These are phyloP conservation scores for Phytophthora hybrid DNA, from an alignment of 352 stramenopile species.

Conservation along the genomic window DNA sequence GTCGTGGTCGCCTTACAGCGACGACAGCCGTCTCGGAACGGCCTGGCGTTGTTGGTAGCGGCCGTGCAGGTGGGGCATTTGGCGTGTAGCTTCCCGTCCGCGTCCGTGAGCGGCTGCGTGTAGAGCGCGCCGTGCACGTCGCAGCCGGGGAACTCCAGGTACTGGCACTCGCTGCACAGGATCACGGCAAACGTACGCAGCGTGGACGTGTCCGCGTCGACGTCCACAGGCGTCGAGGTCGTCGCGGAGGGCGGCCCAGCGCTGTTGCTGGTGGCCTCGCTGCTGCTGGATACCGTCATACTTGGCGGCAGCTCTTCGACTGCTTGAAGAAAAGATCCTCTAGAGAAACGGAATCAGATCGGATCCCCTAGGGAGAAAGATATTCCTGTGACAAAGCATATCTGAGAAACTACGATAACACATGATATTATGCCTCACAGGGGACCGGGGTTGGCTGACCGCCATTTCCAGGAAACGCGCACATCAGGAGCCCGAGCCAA, in stretches of 20 bases:
- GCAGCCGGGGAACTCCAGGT: slow-evolving; percentile 89
- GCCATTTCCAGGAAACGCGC: slow-evolving; percentile 23
- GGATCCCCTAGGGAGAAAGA: background rate
- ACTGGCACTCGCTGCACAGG: slow-evolving; percentile 83
- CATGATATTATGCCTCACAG: slow-evolving; percentile 16
- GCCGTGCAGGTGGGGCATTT: slow-evolving; percentile 87
- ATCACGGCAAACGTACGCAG: slow-evolving; percentile 85
- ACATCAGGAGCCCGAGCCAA: background rate
- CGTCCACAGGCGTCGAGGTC: background rate
- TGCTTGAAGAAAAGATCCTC: slow-evolving; percentile 28
- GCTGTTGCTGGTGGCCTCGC: slow-evolving; percentile 22
- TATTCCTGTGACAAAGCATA: slow-evolving; percentile 1
- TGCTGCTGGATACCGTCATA: slow-evolving; percentile 64
- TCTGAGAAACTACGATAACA: background rate
- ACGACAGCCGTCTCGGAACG: slow-evolving; percentile 86
- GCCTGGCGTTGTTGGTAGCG: slow-evolving; percentile 84
- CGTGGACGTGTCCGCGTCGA: slow-evolving; percentile 1
- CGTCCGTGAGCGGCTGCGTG: slow-evolving; percentile 61
- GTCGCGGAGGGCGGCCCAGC: background rate
- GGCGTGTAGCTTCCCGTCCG: slow-evolving; percentile 50
- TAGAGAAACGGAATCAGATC: slow-evolving; percentile 14
- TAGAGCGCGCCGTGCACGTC: slow-evolving; percentile 88
- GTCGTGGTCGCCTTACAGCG: slow-evolving; percentile 79
- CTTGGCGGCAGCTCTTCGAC: slow-evolving; percentile 4
- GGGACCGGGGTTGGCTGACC: slow-evolving; percentile 29